Evolutionary conservation across 352 stramenopile species (phyloP), one percentile per base, ranked within the genome.

Genomic region (Phytophthora pinifolia): DNA sequence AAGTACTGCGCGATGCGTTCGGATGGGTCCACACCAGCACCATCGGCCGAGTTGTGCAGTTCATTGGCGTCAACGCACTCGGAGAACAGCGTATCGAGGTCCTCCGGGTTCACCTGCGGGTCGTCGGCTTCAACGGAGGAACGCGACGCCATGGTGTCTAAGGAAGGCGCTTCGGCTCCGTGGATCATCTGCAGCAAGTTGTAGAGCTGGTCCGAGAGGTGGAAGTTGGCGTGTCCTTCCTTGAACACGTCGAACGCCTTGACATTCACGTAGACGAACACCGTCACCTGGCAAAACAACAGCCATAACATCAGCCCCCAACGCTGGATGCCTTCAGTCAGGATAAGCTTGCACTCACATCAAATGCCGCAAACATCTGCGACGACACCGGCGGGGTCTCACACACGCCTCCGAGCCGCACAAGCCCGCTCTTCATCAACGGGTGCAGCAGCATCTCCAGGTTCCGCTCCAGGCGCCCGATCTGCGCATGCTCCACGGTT

Each of bases 351-450:
- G 20, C 6, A 54, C 54, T 22, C 58, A 86, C 75, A 35, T 76
- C 45, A 58, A 92, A 92, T 0, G 79, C 83, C 10, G 82, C 74
- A 27, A 92, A 92, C 62, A 88, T 80, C 25, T 81, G 63, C 22
- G 50, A 63, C 2, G 74, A 83, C 22, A 64, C 42, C 1, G 78
- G 79, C 10, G 72, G 49, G 2, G 51, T 41, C n/a, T 79, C 54
- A 22, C 79, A 90, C 13, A 87, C 65, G 9, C 67, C 79, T 14
- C 59, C 63, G 1, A 89, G 54, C 9, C 33, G 61, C 14, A 88
- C 60, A 0, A 92, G 59, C 9, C 63, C 63, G 54, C 74, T 73
- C 34, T 87, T 85, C 59, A 92, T 78, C 14, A 92, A 48, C 12
- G 76, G 67, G 42, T 90, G 74, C 27, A 89, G 62, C 31, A 83